phyloP scores from a whole-genome alignment of 148 eudicot genomes.

The Silene conica region DNA sequence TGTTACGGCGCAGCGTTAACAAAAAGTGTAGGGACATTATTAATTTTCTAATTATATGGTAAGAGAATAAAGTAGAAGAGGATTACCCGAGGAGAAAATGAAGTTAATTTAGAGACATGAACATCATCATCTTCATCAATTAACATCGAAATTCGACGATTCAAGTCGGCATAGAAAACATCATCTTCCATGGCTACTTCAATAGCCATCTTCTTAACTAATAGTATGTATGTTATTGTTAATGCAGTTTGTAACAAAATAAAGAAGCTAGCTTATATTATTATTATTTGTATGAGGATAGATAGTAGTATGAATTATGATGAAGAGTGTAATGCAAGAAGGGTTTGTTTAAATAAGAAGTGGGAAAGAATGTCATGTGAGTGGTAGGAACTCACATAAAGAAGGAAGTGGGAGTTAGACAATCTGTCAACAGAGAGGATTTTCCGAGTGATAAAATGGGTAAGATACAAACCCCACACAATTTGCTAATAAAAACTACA shows the following conservation, averaged over 20 bases:
- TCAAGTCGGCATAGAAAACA: slow-evolving; percentile 61
- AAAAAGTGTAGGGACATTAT: neutral
- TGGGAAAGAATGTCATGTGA: slow-evolving; percentile 14
- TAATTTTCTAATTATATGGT: neutral
- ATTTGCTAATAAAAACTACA: too few species aligned
- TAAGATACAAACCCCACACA: too few species aligned
- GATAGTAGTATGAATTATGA: neutral
- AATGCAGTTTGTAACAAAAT: neutral
- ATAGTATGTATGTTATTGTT: neutral
- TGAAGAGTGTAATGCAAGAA: neutral
- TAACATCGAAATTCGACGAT: slow-evolving; percentile 70
- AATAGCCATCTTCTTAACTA: slow-evolving; percentile 21
- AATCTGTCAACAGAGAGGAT: slow-evolving; percentile 27
- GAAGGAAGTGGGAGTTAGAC: slow-evolving; percentile 22
- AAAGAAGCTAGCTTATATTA: neutral
- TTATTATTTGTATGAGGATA: too few species aligned
- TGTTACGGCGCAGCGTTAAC: too few species aligned
- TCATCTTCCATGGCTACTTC: slow-evolving; percentile 79
- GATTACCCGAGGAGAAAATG: slow-evolving; percentile 46
- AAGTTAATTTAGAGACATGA: slow-evolving; percentile 31
- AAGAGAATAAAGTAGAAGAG: neutral
- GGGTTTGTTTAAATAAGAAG: slow-evolving; percentile 13
- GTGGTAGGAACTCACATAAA: slow-evolving; percentile 12
- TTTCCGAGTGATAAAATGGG: neutral
- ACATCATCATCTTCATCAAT: slow-evolving; percentile 72